These are phyloP conservation scores for Flueggea neowawraea DNA, from an alignment of 441 rosid species.

Conservation along the genomic window DNA sequence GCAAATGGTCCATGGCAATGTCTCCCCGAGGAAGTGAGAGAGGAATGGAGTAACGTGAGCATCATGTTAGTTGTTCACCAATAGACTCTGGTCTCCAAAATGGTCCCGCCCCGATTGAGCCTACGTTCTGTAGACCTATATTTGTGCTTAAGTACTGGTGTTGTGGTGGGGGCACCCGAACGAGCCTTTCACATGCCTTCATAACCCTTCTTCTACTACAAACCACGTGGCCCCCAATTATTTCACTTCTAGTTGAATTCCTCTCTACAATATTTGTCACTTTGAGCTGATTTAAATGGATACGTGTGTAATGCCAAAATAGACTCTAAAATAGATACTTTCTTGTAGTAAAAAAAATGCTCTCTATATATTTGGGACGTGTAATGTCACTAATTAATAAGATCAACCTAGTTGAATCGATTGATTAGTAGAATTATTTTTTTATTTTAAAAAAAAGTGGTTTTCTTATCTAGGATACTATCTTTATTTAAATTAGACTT, in stretches of 20 bases:
- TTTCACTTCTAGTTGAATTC: background rate
- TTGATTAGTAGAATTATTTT: too few relatives aligned
- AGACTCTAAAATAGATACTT: too few relatives aligned
- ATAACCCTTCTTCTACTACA: constrained; percentile 38
- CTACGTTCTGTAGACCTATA: background rate
- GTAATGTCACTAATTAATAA: too few relatives aligned
- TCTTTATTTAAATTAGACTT: too few relatives aligned
- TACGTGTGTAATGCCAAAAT: too few relatives aligned
- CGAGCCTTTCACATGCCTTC: constrained; percentile 44
- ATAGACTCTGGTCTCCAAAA: constrained; percentile 8
- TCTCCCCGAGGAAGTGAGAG: background rate
- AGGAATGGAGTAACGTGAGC: background rate
- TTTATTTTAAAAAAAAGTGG: too few relatives aligned
- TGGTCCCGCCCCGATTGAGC: constrained; percentile 20
- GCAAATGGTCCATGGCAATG: background rate
- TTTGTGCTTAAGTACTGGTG: constrained; percentile 2
- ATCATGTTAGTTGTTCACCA: background rate
- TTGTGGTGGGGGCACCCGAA: constrained; percentile 29
- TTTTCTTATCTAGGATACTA: too few relatives aligned
- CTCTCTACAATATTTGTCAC: background rate
- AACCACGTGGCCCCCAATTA: constrained; percentile 43
- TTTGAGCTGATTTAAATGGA: too few relatives aligned
- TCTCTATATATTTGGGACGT: too few relatives aligned
- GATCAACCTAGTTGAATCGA: too few relatives aligned
- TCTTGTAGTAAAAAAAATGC: too few relatives aligned